A percentile compares a stretch with the other conserved stretches of the same genome.
Conservation (phyloP, 495 filamentous ascomycete genomes). For the Hamigera avellanea region DNA sequence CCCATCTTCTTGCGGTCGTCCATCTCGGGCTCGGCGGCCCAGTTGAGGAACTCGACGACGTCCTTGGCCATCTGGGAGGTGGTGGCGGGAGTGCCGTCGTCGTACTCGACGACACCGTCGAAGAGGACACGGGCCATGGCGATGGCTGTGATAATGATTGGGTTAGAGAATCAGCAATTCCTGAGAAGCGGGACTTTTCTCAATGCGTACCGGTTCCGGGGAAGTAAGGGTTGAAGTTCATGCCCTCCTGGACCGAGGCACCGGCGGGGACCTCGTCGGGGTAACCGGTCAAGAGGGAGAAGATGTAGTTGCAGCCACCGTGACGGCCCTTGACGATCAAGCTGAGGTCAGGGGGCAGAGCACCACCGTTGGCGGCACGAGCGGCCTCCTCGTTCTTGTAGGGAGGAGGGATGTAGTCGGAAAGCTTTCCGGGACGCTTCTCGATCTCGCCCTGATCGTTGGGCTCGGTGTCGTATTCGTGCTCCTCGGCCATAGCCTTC, state of each 20-base stretch:
- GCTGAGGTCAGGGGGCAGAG: conserved; percentile 92
- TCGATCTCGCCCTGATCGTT: conserved; percentile 97
- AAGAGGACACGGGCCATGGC: conserved; percentile 98
- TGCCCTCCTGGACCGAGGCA: conserved; percentile 63
- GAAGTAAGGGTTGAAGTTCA: conserved; percentile 99
- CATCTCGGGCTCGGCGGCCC: conserved; percentile 98
- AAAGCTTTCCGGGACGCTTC: conserved; percentile 95
- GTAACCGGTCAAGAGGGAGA: conserved; percentile 94
- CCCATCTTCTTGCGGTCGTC: conserved; percentile 99
- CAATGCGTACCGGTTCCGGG: conserved; percentile 67
- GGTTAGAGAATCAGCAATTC: no score
- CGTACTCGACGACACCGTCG: conserved; percentile 96
- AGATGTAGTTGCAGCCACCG: conserved; percentile 97
- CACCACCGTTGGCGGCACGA: conserved; percentile 95
- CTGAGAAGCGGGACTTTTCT: background rate
- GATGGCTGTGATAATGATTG: conserved; percentile 46
- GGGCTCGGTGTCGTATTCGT: conserved; percentile 97
- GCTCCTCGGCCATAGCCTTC: conserved; percentile 92
- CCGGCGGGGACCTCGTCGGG: conserved; percentile 93
- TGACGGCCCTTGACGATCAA: conserved; percentile 97
- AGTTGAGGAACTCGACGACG: conserved; percentile 97
- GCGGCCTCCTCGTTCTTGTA: conserved; percentile 99
- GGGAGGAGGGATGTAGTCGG: conserved; percentile 87
- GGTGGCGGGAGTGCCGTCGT: conserved; percentile 87
- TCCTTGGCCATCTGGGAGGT: conserved; percentile 99